Evolutionary conservation across 2,329 filamentous ascomycete genomes (phyloP), one percentile per base, ranked within the genome.

Genomic region (Calcarisporium arbuscula): DNA sequence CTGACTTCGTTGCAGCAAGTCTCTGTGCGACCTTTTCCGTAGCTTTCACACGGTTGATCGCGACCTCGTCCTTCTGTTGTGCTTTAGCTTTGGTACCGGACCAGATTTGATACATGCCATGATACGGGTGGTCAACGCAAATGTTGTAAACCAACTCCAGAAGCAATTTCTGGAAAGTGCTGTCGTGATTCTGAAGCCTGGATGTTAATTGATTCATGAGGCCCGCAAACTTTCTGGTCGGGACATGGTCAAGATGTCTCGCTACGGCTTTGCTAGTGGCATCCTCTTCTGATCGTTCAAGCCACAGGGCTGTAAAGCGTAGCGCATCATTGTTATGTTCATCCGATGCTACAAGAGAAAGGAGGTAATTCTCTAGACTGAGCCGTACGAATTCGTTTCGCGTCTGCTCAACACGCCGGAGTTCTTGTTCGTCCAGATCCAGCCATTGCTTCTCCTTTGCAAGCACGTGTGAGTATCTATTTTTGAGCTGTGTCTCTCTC

Each of bases 161-260:
- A 3, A 99, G 67, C 2, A 90, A 68, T 26, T 67, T 70, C 51
- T 98, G 92, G 51, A 99, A 98, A 12, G 72, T 69, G 2, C 70
- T 73, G 2, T 71, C 60, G 20, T 80, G 73, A 41, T 85, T 77
- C 41, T 94, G 79, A 6, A 98, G 65, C 7, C 92, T 80, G n/a
- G 94, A 98, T 6, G 89, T 90, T 20, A 98, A 72, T 57, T 99
- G 92, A 51, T 95, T 98, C 80, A 95, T 94, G 33, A 98, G 67
- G 4, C 83, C 65, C 2, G 88, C 90, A 54, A 99, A 95, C 53
- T 98, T 98, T 41, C 85, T 77, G 39, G 86, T 95, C 3, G 90
- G 83, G 1, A 96, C 90, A 33, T 76, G 69, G 5, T 67, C 61
- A 12, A 98, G 66, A 50, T 88, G 67, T 39, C 74, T 77, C 36